Percentiles rank a stretch among this genome's conserved stretches.
phyloP scores from a whole-genome alignment of 768 basidiomycete genomes.

The Pleurotus eryngii region DNA sequence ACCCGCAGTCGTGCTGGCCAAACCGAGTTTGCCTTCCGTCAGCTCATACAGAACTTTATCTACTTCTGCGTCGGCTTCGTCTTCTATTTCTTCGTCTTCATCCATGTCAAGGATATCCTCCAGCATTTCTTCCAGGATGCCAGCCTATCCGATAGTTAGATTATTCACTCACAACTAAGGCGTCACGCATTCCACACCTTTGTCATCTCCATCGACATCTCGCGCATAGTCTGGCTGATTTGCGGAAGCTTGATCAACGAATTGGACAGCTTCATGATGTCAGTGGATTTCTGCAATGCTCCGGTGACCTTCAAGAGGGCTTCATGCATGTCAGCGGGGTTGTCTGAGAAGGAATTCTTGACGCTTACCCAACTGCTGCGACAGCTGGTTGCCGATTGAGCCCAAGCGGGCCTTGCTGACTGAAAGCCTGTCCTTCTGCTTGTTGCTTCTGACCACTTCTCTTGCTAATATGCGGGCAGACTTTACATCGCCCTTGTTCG shows the following conservation, averaged over 20 bases:
- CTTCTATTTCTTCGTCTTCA: conserved; percentile 92
- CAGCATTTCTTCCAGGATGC: conserved; percentile 97
- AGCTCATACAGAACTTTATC: conserved; percentile 95
- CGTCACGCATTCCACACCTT: conserved; percentile 53
- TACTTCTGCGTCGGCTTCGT: conserved; percentile 96
- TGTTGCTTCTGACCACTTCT: conserved; percentile 93
- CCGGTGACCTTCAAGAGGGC: conserved; percentile 98
- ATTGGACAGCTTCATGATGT: conserved; percentile 99
- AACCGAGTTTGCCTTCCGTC: conserved; percentile 93
- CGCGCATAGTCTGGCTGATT: conserved; percentile 88
- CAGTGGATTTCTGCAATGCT: conserved; percentile 95
- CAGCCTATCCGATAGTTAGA: conserved; percentile 57
- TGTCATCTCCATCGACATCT: conserved; percentile 99
- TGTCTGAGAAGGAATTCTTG: background rate
- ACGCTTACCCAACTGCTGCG: conserved; percentile 84
- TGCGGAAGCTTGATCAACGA: conserved; percentile 88
- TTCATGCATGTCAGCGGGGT: conserved; percentile 25
- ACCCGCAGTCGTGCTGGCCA: conserved; percentile 71
- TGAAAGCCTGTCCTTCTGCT: conserved; percentile 89
- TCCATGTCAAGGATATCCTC: conserved; percentile 90
- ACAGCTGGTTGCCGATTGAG: conserved; percentile 85
- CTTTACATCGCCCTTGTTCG: conserved; percentile 87
- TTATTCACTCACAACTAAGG: background rate
- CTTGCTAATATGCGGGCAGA: conserved; percentile 88
- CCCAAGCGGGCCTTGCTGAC: conserved; percentile 91